These are phyloP conservation scores for Escovopsis weberi DNA, from an alignment of 2,329 filamentous ascomycete species.

Conservation along the genomic window DNA sequence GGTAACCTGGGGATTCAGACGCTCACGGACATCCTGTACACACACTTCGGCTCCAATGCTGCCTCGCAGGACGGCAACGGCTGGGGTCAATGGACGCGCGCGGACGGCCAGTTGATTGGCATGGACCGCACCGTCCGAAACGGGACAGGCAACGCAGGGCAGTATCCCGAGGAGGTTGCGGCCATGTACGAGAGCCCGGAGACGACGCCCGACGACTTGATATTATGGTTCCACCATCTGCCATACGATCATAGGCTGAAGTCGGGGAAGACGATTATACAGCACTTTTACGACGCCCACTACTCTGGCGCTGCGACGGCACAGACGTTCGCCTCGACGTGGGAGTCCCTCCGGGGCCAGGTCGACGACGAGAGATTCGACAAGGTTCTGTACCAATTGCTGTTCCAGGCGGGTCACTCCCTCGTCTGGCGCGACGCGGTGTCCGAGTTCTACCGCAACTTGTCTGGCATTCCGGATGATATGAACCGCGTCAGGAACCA, in stretches of 20 bases:
- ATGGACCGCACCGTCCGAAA: constrained; percentile 59
- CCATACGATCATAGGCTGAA: constrained; percentile 48
- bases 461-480: constrained; percentile 45
- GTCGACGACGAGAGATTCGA: constrained; percentile 47
- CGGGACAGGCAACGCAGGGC: constrained; percentile 49
- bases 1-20: constrained; percentile 59
- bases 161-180: constrained; percentile 49
- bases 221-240: constrained; percentile 65
- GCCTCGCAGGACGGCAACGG: constrained; percentile 38
- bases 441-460: constrained; percentile 46
- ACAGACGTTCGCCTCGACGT: constrained; percentile 39
- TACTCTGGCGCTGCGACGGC: constrained; percentile 45
- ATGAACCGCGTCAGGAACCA: constrained; percentile 42
- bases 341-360: constrained; percentile 38
- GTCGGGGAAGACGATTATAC: constrained; percentile 51
- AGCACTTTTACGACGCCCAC: constrained; percentile 51
- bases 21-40: constrained; percentile 48
- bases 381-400: constrained; percentile 42
- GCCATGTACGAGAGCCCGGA: constrained; percentile 42
- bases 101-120: constrained; percentile 42
- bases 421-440: constrained; percentile 58
- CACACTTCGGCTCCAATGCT: constrained; percentile 51
- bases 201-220: constrained; percentile 51
- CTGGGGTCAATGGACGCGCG: constrained; percentile 32
- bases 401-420: constrained; percentile 54